A percentile compares a stretch with the other conserved stretches of the same genome.
phyloP scores from a whole-genome alignment of 2,329 filamentous ascomycete genomes.

The Cercospora sojina region DNA sequence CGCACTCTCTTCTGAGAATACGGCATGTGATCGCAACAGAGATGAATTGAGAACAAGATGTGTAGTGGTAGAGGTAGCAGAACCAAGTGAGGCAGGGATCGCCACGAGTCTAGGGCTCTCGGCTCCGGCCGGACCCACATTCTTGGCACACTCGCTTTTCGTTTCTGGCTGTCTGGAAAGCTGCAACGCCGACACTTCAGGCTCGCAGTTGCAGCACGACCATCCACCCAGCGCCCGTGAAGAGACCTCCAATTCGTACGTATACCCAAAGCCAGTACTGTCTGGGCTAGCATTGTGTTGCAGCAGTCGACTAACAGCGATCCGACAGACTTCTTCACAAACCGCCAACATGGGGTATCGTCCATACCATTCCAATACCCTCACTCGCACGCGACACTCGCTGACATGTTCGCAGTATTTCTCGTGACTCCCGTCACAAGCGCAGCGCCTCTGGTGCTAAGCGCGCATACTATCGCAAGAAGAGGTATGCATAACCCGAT shows the following conservation, averaged over 20 bases:
- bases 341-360: slow-evolving; percentile 55
- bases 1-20: background rate
- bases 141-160: slow-evolving; percentile 12
- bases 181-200: slow-evolving; percentile 3
- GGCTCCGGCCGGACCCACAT: background rate
- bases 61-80: background rate
- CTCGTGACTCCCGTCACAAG: slow-evolving; percentile 99
- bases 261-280: background rate
- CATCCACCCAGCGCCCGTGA: slow-evolving; percentile 27
- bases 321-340: slow-evolving; percentile 43
- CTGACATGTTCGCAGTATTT: slow-evolving; percentile 69
- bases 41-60: background rate
- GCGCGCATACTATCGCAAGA: slow-evolving; percentile 59
- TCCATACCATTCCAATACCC: slow-evolving; percentile 31
- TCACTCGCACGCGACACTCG: slow-evolving; percentile 17
- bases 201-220: slow-evolving; percentile 19
- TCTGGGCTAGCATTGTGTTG: background rate
- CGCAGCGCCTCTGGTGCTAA: slow-evolving; percentile 98
- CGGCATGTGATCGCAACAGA: background rate
- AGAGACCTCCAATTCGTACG: slow-evolving; percentile 26
- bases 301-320: background rate
- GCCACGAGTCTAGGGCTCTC: background rate
- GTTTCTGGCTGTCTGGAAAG: background rate
- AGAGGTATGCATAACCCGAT: slow-evolving; percentile 60
- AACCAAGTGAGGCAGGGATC: background rate